Evolutionary conservation across 306 rosid species (phyloP), one percentile per base, ranked within the genome.

Genomic region (Cicer pinnatifidum): DNA sequence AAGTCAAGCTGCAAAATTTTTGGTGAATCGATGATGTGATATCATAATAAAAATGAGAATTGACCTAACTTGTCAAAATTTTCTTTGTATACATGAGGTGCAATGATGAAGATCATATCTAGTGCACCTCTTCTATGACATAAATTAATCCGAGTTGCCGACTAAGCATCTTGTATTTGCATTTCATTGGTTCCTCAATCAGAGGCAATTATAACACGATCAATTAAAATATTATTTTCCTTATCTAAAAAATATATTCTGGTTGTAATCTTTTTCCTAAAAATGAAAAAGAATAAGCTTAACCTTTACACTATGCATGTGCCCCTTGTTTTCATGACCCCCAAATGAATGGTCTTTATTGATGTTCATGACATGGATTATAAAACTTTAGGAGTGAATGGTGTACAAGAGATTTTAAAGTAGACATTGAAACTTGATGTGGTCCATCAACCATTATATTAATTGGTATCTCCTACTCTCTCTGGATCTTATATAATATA

Each of bases 101-200:
- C 60, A 61, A 72, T 80, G 77, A 76, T 72, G 67, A 61, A 44
- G 64, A 64, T 56, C 72, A 45, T 69, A 64, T 71, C 65, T 46
- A 44, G 67, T 62, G 67, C 38, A 73, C 46, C 65, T 9, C 39
- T 37, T 5, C 67, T 48, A 57, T 58, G 38, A 19, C 61, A 59
- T 53, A 70, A 54, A 33, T 0, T 38, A 61, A 38, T n/a, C 75
- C 11, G 2, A 75, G 35, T 65, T 62, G 64, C 76, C 67, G n/a
- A 61, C 70, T 58, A 52, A 6, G 73, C 6, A 37, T 11, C 45
- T 1, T 33, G 53, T 16, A 46, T 46, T 52, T 66, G 11, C 51
- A 59, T 61, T 51, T 63, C 67, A 81, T 70, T 81, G 84, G 78
- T 75, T 76, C 78, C 81, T 61, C 53, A 16, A 64, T 69, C 69